These are phyloP conservation scores for Eucalyptus marginata DNA, from an alignment of 345 rosid genomes.

Conservation along the genomic window DNA sequence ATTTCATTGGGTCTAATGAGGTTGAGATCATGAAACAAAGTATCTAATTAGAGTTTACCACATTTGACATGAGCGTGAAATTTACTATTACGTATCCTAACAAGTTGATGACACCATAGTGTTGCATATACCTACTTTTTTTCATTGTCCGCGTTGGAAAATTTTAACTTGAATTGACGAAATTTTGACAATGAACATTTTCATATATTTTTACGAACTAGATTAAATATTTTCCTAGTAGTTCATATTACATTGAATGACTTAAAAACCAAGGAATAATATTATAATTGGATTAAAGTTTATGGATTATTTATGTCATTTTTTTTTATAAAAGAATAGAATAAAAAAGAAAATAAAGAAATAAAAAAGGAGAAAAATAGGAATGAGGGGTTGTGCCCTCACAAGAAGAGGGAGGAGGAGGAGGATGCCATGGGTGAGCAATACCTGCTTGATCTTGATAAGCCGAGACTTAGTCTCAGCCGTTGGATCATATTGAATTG, in stretches of 20 bases:
- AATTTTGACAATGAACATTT: no score
- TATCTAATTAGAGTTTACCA: background rate
- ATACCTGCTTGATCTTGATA: background rate
- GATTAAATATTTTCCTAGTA: no score
- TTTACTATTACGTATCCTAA: background rate
- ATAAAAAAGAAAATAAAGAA: no score
- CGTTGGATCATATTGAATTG: background rate
- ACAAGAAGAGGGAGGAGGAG: background rate
- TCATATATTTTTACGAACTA: background rate
- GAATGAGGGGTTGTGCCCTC: background rate
- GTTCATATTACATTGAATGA: no score
- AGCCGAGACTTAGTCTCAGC: background rate
- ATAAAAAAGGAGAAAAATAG: background rate
- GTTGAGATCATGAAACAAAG: background rate
- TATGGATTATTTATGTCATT: background rate
- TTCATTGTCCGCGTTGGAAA: no score
- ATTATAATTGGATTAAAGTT: background rate
- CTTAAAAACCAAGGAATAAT: no score
- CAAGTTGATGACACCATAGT: no score
- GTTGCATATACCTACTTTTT: no score
- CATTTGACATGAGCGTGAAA: background rate
- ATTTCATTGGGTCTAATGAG: no score
- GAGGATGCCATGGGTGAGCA: background rate
- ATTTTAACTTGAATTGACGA: no score
- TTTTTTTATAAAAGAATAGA: no score